These are phyloP conservation scores for Postia placenta DNA, from an alignment of 768 basidiomycete species.

Conservation along the genomic window DNA sequence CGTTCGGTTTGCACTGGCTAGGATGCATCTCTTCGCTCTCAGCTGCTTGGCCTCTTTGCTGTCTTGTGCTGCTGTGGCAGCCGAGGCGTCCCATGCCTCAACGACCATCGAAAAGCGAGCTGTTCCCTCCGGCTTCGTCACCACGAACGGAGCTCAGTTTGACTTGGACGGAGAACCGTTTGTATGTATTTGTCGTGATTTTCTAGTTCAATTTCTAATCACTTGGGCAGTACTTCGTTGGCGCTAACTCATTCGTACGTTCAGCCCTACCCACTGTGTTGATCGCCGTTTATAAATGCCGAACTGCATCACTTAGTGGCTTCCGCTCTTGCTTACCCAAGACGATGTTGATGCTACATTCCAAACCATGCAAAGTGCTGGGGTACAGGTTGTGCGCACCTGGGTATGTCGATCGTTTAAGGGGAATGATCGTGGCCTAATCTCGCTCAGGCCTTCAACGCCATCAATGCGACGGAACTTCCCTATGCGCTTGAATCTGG, in stretches of 20 bases:
- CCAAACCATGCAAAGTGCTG: constrained; percentile 39
- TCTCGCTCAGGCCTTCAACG: constrained; percentile 33
- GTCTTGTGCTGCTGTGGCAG: neutral
- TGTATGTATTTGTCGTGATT: constrained; percentile 24
- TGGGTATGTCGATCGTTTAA: constrained; percentile 31
- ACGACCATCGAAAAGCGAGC: neutral
- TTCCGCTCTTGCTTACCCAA: constrained; percentile 42
- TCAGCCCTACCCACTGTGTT: neutral
- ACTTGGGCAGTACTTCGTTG: constrained; percentile 37
- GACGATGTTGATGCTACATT: constrained; percentile 46
- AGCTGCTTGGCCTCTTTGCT: neutral
- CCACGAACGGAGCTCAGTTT: constrained; percentile 18
- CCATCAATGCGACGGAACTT: constrained; percentile 35
- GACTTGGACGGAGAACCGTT: constrained; percentile 46
- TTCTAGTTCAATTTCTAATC: neutral
- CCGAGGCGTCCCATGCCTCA: neutral
- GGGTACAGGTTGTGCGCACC: constrained; percentile 48
- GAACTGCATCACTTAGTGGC: constrained; percentile 42
- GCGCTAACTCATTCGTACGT: constrained; percentile 48
- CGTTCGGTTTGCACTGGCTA: neutral
- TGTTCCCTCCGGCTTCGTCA: constrained; percentile 20
- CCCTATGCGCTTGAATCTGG: constrained; percentile 34
- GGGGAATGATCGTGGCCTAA: neutral
- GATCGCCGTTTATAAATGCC: neutral
- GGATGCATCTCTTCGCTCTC: constrained; percentile 1